Evolutionary conservation across 345 rosid species (phyloP), one percentile per base, ranked within the genome.

Genomic region (Isatis tinctoria): DNA sequence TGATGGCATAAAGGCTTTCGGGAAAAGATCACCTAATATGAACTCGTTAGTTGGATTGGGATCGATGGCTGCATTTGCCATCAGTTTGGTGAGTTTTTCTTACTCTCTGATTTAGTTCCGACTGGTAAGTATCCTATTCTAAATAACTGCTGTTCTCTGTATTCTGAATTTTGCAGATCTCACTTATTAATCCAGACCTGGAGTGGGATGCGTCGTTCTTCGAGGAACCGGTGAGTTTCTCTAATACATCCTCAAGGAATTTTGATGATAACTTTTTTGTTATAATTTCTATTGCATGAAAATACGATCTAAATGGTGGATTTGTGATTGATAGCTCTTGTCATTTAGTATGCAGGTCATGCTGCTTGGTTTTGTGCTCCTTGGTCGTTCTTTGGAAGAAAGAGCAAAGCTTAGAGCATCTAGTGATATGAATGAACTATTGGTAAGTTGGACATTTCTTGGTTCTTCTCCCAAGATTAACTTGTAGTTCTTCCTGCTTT

Each of bases 301-400:
- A 49, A 28, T 43, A 51, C 28, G 17, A 8, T 27, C 10, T 48
- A 62, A 58, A 2, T 47, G 8, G 67, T 68, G 69, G 72, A 51
- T 70, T 81, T 82, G 86, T 87, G 81, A 84, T 70, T 75, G 78
- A 77, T 77, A 67, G 70, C 80, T 74, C 84, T 65, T 80, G 64
- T 78, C 47, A 87, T 84, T 85, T 89, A 90, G 91, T 37, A 82
- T 86, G 91, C 95, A 94, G 96, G 96, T 94, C 82, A 91, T 94
- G 98, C 96, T 94, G 86, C 98, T 91, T 82, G 97, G 98, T 40
- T 91, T 91, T 65, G 96, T 94, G 69, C 95, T 91, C 41, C 87
- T 94, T 39, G 98, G 98, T 67, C 98, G 95, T 77, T 91, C 97
- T 60, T 82, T 91, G 66, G 97, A 94, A 83, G 97, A 91, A 81